Base-by-base conservation (phyloP, 257 asterid species). In the Fraxinus americana region DNA sequence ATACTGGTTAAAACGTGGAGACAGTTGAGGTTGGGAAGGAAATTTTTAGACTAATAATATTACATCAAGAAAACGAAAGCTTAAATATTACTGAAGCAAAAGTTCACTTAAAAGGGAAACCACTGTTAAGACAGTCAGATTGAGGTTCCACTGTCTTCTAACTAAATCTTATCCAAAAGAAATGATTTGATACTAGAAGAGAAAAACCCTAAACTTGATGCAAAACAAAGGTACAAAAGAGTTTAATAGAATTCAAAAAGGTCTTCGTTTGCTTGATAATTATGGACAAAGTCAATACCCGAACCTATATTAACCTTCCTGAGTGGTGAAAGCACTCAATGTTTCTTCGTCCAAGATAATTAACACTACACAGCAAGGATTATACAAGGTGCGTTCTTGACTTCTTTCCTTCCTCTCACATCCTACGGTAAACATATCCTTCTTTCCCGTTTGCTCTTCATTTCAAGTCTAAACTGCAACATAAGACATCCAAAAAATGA, bases 321-420 rank as follows among this genome's bases (percentile, higher is more conserved):
- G 52, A 11, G 17, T 43, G 52, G 86, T 77, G 78, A 75, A 80
- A 71, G 27, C 5, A 52, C 76, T 23, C 9, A 16, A 9, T 52
- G 69, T 59, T 61, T 29, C 10, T 16, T 39, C 48, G 65, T 34
- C 50, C 7, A 71, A 54, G 34, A 52, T 16, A 59, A 75, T 75
- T 71, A 74, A 21, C 80, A 75, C 52, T 11, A 12, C 52, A 11
- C 52, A 2, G 52, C 52, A 43, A 43, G 16, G 52, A 43, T 43
- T 72, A 82, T 34, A 39, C 78, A 75, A 89, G 97, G 96, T 90
- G 90, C 97, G 97, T 87, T 92, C 96, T 92, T 84, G 97, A 92
- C 97, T 90, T 82, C 89, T 82, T 76, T 86, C 85, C 52, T 73
- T 54, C 73, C 52, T 74, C 78, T 38, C 23, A 4, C 54, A n/a